Percentiles rank a stretch among this genome's conserved stretches.
phyloP scores from a whole-genome alignment of 129 eudicot genomes.

The Artemisia tridentata region DNA sequence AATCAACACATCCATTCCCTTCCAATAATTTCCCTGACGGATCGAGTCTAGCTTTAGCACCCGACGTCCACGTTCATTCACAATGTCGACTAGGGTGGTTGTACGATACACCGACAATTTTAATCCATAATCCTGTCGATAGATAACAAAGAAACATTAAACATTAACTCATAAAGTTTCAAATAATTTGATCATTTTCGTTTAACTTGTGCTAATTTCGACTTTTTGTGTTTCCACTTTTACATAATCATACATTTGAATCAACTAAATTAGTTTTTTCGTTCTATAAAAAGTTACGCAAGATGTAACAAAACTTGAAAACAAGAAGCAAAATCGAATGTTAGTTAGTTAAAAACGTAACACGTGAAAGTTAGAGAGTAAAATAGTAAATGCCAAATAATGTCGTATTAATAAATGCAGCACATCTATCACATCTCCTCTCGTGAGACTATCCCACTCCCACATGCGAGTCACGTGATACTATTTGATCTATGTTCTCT shows the following conservation, averaged over 20 bases:
- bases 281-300: not conserved
- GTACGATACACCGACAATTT: constrained; percentile 60
- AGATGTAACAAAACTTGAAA: not conserved
- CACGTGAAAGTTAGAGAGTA: constrained; percentile 26
- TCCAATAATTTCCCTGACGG: constrained; percentile 54
- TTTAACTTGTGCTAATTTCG: not conserved
- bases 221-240: no score
- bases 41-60: constrained; percentile 71
- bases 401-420: constrained; percentile 23
- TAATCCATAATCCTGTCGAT: constrained; percentile 56
- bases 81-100: constrained; percentile 63
- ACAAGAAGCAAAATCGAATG: not conserved
- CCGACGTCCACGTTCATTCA: constrained; percentile 41
- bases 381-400: constrained; percentile 17
- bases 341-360: constrained; percentile 11
- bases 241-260: no score
- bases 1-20: constrained; percentile 66
- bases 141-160: not conserved
- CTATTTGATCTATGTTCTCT: not conserved
- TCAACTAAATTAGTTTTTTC: no score
- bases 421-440: constrained; percentile 24
- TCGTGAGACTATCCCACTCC: constrained; percentile 28
- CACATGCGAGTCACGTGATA: constrained; percentile 37
- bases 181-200: not conserved
- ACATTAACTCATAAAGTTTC: not conserved